Evolutionary conservation across 2,329 filamentous ascomycete species (phyloP).

Genomic region (Rasamsonia emersonii): DNA sequence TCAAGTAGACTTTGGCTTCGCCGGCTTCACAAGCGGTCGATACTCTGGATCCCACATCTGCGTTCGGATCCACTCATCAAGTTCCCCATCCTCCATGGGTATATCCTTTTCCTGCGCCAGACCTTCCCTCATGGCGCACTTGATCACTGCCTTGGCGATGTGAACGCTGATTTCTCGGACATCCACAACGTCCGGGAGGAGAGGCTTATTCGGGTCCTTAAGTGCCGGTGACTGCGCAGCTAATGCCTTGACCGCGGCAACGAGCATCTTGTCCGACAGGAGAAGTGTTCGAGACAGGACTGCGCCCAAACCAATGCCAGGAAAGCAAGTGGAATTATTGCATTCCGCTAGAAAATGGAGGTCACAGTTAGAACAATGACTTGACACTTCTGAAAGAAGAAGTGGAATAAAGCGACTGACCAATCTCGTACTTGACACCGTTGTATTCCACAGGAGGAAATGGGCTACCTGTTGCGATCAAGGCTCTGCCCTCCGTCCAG

Average conservation of each 20-base stretch:
- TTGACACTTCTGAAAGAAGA: no score
- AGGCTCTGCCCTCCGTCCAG: conserved; percentile 69
- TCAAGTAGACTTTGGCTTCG: no score
- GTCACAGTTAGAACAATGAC: no score
- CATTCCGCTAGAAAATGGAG: conserved; percentile 58
- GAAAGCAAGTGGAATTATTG: conserved; percentile 81
- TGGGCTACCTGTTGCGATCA: conserved; percentile 77
- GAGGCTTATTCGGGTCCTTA: conserved; percentile 52
- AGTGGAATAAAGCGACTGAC: conserved; percentile 26
- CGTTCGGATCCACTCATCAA: conserved; percentile 32
- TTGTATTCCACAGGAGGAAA: conserved; percentile 63
- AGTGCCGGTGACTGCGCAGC: conserved; percentile 64
- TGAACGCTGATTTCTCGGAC: conserved; percentile 69
- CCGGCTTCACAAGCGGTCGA: conserved; percentile 16
- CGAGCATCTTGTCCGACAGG: conserved; percentile 70
- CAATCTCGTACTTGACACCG: conserved; percentile 47
- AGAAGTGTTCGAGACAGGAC: conserved; percentile 60
- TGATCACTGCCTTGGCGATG: conserved; percentile 68
- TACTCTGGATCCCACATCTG: conserved; percentile 38
- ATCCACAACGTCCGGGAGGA: conserved; percentile 67
- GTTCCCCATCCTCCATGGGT: conserved; percentile 37
- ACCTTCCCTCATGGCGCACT: conserved; percentile 59
- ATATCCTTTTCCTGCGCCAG: conserved; percentile 59
- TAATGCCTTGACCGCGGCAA: conserved; percentile 67
- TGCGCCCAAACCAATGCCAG: conserved; percentile 72